phyloP scores from a whole-genome alignment of 2,329 filamentous ascomycete species.

The Bretziella fagacearum region DNA sequence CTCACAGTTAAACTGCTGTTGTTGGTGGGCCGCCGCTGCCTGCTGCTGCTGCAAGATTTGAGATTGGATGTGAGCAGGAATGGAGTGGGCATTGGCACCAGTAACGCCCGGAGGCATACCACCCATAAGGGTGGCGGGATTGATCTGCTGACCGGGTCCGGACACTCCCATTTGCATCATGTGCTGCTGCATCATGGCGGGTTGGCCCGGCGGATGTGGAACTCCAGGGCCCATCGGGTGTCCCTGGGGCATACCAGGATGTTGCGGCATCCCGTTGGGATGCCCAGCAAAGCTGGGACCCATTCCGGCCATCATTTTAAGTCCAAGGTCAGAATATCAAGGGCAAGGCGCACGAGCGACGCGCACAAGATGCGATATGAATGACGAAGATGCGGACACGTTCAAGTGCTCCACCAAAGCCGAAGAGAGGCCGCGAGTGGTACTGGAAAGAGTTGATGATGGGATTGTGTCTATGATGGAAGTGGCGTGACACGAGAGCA shows the following conservation, averaged over 20 bases:
- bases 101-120: constrained; percentile 53
- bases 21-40: constrained; percentile 18
- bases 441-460: no score
- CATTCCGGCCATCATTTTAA: constrained; percentile 54
- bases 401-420: no score
- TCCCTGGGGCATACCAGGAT: constrained; percentile 45
- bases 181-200: constrained; percentile 48
- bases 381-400: no score
- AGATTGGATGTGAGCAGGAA: constrained; percentile 46
- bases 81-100: constrained; percentile 48
- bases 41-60: constrained; percentile 42
- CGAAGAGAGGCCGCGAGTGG: no score
- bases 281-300: constrained; percentile 48
- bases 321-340: no score
- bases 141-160: constrained; percentile 49
- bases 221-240: constrained; percentile 47
- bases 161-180: constrained; percentile 56
- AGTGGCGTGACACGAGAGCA: no score
- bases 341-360: no score
- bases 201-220: constrained; percentile 52
- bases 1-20: constrained; percentile 10
- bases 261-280: constrained; percentile 52
- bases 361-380: no score
- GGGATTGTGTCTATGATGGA: no score
- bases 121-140: constrained; percentile 54